Evolutionary conservation across 257 asterid species (phyloP), one percentile per base, ranked within the genome.

Genomic region (Paulownia fortunei): DNA sequence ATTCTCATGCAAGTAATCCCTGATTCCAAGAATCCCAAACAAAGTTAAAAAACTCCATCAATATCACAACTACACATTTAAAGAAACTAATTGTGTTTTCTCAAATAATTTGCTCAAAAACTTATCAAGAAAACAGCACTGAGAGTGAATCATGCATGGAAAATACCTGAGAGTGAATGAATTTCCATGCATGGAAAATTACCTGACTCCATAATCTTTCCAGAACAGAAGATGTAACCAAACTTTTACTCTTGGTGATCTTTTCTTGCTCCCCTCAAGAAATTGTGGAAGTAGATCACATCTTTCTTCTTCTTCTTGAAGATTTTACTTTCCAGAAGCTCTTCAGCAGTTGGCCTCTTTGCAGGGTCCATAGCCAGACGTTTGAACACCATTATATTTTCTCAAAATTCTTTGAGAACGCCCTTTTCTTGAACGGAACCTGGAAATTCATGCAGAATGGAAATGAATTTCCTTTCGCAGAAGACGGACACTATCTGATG

Each of bases 341-440:
- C 62, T 2, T 24, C 8, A 7, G 52, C 74, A 75, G 59, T 69
- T 37, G 84, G 77, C 73, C 84, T 68, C 2, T 32, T 21, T 0
- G 6, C 67, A 0, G 81, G 73, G 1, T 76, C 49, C 59, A 9
- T 10, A n/a, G 7, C 12, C 76, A 75, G 56, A 67, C 84, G 69
- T 18, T 16, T 32, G 6, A 26, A 19, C 36, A 80, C 78, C 78
- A 69, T 58, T n/a, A n/a, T n/a, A n/a, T n/a, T 15, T 11, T 34
- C 61, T 60, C 49, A 8, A 80, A 69, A 24, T 6, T 52, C 24
- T 34, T 5, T 0, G 59, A 16, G 19, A 66, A 74, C 27, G 8
- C 67, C 37, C 49, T 67, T 41, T 32, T 36, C 47, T 44, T 30
- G 9, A 23, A 44, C 9, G 26, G 3, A 11, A 16, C 11, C 6